These are phyloP conservation scores for Flaveria linearis DNA, from an alignment of 129 eudicot genomes.

Conservation along the genomic window DNA sequence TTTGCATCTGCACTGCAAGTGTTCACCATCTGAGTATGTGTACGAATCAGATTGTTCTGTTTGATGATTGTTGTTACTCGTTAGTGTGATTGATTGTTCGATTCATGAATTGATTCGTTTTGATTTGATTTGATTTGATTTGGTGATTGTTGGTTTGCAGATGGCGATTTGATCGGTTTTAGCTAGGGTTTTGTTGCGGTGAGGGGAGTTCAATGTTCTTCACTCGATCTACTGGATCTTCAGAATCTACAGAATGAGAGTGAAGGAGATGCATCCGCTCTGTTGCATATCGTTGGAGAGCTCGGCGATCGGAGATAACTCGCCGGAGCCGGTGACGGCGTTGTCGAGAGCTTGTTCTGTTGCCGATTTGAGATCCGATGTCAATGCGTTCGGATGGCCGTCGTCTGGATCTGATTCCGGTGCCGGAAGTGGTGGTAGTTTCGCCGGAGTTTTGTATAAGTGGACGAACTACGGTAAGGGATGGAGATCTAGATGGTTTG, in stretches of 20 bases:
- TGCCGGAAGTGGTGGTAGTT: constrained; percentile 40
- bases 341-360: constrained; percentile 52
- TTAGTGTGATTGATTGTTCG: neutral
- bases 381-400: constrained; percentile 47
- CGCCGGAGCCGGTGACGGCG: constrained; percentile 61
- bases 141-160: constrained; percentile 6
- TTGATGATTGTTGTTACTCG: neutral
- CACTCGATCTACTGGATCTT: neutral
- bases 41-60: neutral
- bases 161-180: constrained; percentile 33
- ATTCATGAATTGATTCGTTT: neutral
- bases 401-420: constrained; percentile 58
- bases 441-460: constrained; percentile 72
- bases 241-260: constrained; percentile 52
- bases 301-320: constrained; percentile 57
- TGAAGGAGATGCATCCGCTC: constrained; percentile 76
- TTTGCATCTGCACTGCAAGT: constrained; percentile 23
- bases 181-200: neutral
- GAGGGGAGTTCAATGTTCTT: too few relatives aligned
- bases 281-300: constrained; percentile 70
- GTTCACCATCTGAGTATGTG: constrained; percentile 1
- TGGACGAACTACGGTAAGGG: constrained; percentile 96
- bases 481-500: constrained; percentile 95
- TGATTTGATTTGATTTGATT: neutral
- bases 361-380: constrained; percentile 57